Conservation (phyloP, 192 early-diverging fungal species). For the Gonapodya prolifera region DNA sequence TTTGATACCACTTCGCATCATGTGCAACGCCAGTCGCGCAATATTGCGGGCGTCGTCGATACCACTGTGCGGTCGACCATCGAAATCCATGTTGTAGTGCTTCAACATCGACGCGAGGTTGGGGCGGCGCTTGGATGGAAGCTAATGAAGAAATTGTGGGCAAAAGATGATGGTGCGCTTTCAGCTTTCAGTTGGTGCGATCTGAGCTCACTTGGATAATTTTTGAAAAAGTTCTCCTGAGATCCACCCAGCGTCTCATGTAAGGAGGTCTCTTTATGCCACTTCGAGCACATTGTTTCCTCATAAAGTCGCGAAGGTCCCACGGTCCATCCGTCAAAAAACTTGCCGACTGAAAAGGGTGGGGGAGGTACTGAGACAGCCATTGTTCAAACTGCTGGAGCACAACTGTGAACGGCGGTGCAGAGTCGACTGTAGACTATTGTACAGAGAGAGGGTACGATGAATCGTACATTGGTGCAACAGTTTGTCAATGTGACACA, state of each 20-base stretch:
- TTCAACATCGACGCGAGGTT: constrained; percentile 57
- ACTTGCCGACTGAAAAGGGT: constrained; percentile 14
- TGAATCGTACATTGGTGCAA: constrained; percentile 35
- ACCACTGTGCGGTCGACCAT: constrained; percentile 64
- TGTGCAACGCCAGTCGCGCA: constrained; percentile 42
- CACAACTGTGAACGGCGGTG: constrained; percentile 18
- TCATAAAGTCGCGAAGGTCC: constrained; percentile 75
- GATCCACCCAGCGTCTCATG: constrained; percentile 50
- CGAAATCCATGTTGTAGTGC: constrained; percentile 44
- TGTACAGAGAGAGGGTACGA: constrained; percentile 21
- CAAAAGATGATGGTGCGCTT: background rate
- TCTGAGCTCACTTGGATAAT: background rate
- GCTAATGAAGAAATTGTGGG: constrained; percentile 11
- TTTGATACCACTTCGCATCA: constrained; percentile 23
- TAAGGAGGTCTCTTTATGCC: constrained; percentile 42
- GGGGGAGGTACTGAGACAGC: constrained; percentile 1
- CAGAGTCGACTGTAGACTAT: constrained; percentile 19
- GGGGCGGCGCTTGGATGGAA: constrained; percentile 24
- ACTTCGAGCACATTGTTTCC: constrained; percentile 52
- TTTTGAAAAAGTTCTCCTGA: constrained; percentile 37
- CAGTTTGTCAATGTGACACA: constrained; percentile 22
- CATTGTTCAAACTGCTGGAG: constrained; percentile 18
- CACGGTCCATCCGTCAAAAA: constrained; percentile 54
- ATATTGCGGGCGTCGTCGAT: constrained; percentile 75
- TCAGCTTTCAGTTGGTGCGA: background rate